These are phyloP conservation scores for Verticillium alfalfae DNA, from an alignment of 2,329 filamentous ascomycete genomes.

Conservation along the genomic window DNA sequence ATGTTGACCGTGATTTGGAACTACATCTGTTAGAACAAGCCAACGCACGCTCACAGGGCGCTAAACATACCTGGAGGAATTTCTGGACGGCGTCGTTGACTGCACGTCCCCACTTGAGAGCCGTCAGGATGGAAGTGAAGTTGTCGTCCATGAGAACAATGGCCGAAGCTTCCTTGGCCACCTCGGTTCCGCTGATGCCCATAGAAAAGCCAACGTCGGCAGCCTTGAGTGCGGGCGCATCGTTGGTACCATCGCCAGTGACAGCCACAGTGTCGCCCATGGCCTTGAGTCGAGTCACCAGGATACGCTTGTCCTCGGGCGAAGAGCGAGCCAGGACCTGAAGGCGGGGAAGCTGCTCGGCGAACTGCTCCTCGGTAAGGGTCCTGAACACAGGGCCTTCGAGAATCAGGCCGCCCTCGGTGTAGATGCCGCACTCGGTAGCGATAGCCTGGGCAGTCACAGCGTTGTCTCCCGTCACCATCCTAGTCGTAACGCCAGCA, in stretches of 20 bases:
- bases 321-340: constrained; percentile 53
- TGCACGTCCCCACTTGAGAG: constrained; percentile 62
- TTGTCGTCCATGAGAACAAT: constrained; percentile 65
- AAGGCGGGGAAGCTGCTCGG: constrained; percentile 41
- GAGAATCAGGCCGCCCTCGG: constrained; percentile 57
- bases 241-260: constrained; percentile 64
- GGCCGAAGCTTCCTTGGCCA: constrained; percentile 63
- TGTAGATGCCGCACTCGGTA: constrained; percentile 58
- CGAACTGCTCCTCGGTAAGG: constrained; percentile 46
- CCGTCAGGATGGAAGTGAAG: constrained; percentile 61
- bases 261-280: constrained; percentile 55
- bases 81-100: constrained; percentile 66
- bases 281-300: constrained; percentile 48
- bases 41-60: not conserved
- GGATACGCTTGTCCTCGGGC: constrained; percentile 53
- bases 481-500: constrained; percentile 63
- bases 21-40: constrained; percentile 10
- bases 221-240: constrained; percentile 59
- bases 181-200: constrained; percentile 62
- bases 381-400: constrained; percentile 59
- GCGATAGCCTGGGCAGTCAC: constrained; percentile 61
- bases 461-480: constrained; percentile 67
- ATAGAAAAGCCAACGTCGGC: constrained; percentile 65
- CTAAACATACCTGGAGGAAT: constrained; percentile 45
- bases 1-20: constrained; percentile 68